Conservation (phyloP, 2,329 filamentous ascomycete genomes). For the Neoscytalidium dimidiatum region DNA sequence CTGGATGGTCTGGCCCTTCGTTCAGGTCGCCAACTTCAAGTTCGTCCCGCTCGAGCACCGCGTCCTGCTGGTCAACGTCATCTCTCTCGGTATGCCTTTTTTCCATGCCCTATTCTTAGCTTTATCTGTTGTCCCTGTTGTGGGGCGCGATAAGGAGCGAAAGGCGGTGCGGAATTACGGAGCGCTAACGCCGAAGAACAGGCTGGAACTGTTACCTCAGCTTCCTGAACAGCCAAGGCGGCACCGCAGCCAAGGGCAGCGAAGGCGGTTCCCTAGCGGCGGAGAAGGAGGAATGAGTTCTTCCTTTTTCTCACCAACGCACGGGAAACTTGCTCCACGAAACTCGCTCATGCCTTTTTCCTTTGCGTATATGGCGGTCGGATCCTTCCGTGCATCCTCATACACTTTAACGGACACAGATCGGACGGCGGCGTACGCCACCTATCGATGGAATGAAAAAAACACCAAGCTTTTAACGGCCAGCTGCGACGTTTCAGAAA, state of each 20-base stretch:
- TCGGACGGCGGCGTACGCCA: background rate
- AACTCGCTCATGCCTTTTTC: background rate
- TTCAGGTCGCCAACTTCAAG: constrained; percentile 86
- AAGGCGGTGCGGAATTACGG: constrained; percentile 5
- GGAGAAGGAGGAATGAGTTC: constrained; percentile 13
- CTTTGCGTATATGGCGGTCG: background rate
- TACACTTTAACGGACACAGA: background rate
- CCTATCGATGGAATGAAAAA: background rate
- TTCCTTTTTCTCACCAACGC: background rate
- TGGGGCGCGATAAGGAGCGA: constrained; percentile 7
- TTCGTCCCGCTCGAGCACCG: constrained; percentile 81
- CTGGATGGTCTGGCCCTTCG: constrained; percentile 83
- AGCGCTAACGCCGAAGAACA: constrained; percentile 16
- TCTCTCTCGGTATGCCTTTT: constrained; percentile 63
- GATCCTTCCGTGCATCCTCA: background rate
- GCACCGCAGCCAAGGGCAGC: constrained; percentile 20
- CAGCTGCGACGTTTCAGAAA: constrained; percentile 10
- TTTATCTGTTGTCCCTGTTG: background rate
- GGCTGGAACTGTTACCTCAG: constrained; percentile 48
- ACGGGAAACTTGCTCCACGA: background rate
- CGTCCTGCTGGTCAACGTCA: constrained; percentile 81
- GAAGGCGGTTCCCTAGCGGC: constrained; percentile 12
- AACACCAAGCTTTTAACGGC: constrained; percentile 1
- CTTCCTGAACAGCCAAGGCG: constrained; percentile 38
- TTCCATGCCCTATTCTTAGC: background rate